A percentile compares a stretch with the other conserved stretches of the same genome.
Conservation (phyloP, 2,329 filamentous ascomycete genomes). For the Xylariaceae sp. region DNA sequence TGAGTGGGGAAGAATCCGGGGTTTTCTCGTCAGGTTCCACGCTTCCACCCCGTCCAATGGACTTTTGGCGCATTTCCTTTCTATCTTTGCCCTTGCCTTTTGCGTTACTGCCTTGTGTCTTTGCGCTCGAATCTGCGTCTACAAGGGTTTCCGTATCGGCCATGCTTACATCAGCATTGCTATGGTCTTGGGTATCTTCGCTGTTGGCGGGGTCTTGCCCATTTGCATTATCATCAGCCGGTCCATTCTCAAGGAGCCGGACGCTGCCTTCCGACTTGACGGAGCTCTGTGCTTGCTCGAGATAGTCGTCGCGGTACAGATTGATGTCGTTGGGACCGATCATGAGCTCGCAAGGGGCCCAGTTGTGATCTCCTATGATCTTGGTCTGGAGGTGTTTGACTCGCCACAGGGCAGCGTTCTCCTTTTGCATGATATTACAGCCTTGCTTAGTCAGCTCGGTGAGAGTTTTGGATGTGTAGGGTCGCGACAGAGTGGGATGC, state of each 20-base stretch:
- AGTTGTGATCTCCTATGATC: conserved; percentile 70
- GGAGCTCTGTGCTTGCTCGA: conserved; percentile 24
- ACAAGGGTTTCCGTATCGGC: conserved; percentile 22
- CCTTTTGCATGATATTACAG: conserved; percentile 67
- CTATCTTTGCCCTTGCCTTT: background rate
- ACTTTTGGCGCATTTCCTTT: background rate
- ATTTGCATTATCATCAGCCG: conserved; percentile 16
- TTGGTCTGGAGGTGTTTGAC: conserved; percentile 70
- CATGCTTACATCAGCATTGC: conserved; percentile 27
- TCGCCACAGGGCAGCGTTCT: conserved; percentile 68
- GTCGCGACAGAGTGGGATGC: conserved; percentile 70
- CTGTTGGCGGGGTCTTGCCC: conserved; percentile 21
- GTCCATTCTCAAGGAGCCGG: conserved; percentile 19
- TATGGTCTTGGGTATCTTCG: conserved; percentile 8
- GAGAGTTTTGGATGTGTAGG: conserved; percentile 71
- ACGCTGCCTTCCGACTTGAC: conserved; percentile 21
- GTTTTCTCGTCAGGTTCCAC: conserved; percentile 4
- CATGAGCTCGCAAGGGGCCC: conserved; percentile 59
- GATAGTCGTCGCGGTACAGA: conserved; percentile 48
- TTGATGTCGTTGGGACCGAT: conserved; percentile 53
- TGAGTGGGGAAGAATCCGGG: conserved; percentile 1
- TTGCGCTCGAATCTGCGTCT: conserved; percentile 13
- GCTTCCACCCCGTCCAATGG: conserved; percentile 8
- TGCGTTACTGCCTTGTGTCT: background rate
- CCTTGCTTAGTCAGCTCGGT: conserved; percentile 67